phyloP scores from a whole-genome alignment of 2,329 filamentous ascomycete genomes.

The Hortaea werneckii region DNA sequence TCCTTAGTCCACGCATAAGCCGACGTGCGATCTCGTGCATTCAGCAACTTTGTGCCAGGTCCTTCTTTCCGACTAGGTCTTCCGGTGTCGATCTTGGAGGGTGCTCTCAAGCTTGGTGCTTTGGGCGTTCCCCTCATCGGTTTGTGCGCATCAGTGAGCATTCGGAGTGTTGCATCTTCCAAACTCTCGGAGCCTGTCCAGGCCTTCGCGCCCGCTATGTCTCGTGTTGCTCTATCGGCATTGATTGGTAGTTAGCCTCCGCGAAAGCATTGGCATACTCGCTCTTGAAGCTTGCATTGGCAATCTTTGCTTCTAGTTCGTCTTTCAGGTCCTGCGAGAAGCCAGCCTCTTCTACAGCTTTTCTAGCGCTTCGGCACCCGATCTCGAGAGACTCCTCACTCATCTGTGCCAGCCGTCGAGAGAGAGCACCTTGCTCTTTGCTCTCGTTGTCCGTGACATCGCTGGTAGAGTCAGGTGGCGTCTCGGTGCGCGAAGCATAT shows the following conservation, averaged over 20 bases:
- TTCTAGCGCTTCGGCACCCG: slow-evolving; percentile 45
- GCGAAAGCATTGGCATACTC: slow-evolving; percentile 46
- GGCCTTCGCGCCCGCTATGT: slow-evolving; percentile 55
- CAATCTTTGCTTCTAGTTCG: slow-evolving; percentile 49
- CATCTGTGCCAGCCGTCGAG: slow-evolving; percentile 48
- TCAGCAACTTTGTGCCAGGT: slow-evolving; percentile 43
- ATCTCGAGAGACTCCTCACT: slow-evolving; percentile 48
- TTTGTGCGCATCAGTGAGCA: slow-evolving; percentile 56
- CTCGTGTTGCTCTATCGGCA: slow-evolving; percentile 58
- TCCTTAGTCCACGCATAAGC: slow-evolving; percentile 43
- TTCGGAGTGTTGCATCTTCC: slow-evolving; percentile 69
- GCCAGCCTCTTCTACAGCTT: slow-evolving; percentile 49
- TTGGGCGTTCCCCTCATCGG: slow-evolving; percentile 36
- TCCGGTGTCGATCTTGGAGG: slow-evolving; percentile 36
- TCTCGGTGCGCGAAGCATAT: slow-evolving; percentile 9
- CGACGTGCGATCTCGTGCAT: slow-evolving; percentile 48
- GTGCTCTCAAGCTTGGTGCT: slow-evolving; percentile 28
- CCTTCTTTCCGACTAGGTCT: slow-evolving; percentile 29
- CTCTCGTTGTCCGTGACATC: slow-evolving; percentile 12
- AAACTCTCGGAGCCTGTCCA: slow-evolving; percentile 73
- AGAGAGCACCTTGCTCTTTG: slow-evolving; percentile 46
- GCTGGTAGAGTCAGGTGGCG: slow-evolving; percentile 8
- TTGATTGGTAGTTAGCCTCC: slow-evolving; percentile 44
- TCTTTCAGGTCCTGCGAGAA: slow-evolving; percentile 53
- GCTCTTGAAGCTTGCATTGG: slow-evolving; percentile 43